Evolutionary conservation across 1,139 yeast species (phyloP), one percentile per base, ranked within the genome.

Genomic region (Yamadazyma buinensis): DNA sequence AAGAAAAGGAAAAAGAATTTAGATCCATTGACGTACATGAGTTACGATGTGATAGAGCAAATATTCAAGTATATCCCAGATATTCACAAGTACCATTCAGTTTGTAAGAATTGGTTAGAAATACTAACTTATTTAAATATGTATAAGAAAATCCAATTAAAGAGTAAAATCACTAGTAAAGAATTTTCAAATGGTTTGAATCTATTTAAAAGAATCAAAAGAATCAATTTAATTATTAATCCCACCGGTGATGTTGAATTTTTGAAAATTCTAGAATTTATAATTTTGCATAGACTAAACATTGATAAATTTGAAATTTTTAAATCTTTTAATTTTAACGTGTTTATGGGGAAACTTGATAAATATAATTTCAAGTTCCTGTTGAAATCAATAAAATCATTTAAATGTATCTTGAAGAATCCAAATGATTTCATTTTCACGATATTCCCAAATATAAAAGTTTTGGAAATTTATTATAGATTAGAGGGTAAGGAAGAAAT

Each of bases 81-180:
- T 3, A 26, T 62, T 1, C 45, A 64, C 3, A 26, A 38, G 3
- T 61, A 65, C 32, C 70, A 57, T 38, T 36, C 53, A 23, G 73
- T 67, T 13, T 50, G 57, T 30, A 56, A 51, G 38, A 28, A 24
- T 7, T 68, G 75, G 75, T 58, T 64, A 40, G 23, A 33, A 3
- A 34, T 47, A 1, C 48, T 68, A 10, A 48, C 49, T 2, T 34
- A 37, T 2, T 41, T 67, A 3, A 65, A 44, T 7, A 42, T 68
- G 17, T 67, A 60, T 39, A 30, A 39, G 3, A 33, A 38, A 8
- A 41, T 64, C 23, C 41, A 39, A 12, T 55, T 66, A 34, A 63
- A 58, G 36, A 41, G 41, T 11, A 49, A 48, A 22, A 46, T 67
- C 10, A 47, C 59, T 1, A 36, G 48, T 4, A 46, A 44, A 1